These are phyloP conservation scores for Musa acuminata DNA, from an alignment of 176 grass and related monocot species.

Conservation along the genomic window DNA sequence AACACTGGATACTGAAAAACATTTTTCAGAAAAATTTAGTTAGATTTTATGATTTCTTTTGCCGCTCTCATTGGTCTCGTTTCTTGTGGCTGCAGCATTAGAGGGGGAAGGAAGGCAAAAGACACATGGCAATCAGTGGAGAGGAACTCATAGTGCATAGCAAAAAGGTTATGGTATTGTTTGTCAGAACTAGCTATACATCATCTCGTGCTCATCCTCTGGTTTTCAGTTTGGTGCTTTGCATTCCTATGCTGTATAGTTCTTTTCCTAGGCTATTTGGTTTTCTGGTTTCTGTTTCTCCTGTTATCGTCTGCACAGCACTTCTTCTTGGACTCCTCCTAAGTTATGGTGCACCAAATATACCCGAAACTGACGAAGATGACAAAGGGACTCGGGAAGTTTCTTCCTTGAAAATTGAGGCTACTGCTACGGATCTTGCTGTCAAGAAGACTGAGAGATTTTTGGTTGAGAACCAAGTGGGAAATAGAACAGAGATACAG, in stretches of 20 bases:
- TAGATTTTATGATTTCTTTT: too few relatives aligned
- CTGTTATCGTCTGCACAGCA: constrained; percentile 43
- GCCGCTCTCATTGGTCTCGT: too few relatives aligned
- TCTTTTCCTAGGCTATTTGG: constrained; percentile 27
- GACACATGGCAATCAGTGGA: constrained; percentile 26
- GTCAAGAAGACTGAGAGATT: constrained; percentile 10
- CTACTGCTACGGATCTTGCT: neutral
- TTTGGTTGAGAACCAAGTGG: neutral
- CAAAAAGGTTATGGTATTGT: constrained; percentile 23
- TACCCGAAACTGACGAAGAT: constrained; percentile 23
- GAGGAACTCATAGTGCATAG: constrained; percentile 12
- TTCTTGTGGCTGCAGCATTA: too few relatives aligned
- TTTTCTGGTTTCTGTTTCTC: constrained; percentile 22
- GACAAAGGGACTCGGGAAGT: neutral
- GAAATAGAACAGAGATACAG: constrained; percentile 7
- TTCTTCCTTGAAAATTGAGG: constrained; percentile 5
- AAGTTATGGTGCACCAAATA: constrained; percentile 30
- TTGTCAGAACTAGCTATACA: constrained; percentile 30
- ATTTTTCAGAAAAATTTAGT: too few relatives aligned
- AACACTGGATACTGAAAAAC: too few relatives aligned
- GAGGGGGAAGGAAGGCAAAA: neutral
- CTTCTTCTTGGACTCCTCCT: constrained; percentile 53
- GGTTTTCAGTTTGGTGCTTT: constrained; percentile 16
- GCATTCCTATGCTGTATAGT: constrained; percentile 28
- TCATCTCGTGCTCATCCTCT: constrained; percentile 29